Evolutionary conservation across 768 basidiomycete species (phyloP), one percentile per base, ranked within the genome.

Genomic region (Suillus discolor): DNA sequence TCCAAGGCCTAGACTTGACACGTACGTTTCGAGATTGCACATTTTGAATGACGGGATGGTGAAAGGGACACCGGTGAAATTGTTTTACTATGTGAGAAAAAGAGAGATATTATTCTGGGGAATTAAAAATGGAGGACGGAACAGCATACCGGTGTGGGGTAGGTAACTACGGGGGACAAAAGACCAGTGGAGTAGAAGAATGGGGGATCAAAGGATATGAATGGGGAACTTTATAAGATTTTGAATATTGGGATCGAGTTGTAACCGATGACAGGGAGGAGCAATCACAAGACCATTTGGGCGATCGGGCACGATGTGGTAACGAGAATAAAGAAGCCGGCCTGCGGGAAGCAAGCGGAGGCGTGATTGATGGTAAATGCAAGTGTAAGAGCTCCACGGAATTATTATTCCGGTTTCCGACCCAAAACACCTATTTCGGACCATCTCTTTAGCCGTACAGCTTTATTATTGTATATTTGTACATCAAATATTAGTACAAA

Each of bases 21-120:
- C 66, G 23, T 66, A 87, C 85, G 87, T 87, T 71, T 83, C 80
- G 51, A 85, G 82, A 69, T 83, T 84, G 77, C 86, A 87, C 86
- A 87, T 87, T 68, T 62, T 47, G 69, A 59, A 62, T 67, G 69
- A 62, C 66, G 53, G 38, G 65, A 63, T 38, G 49, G 54, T 39
- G 55, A 62, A 31, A 63, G 44, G 55, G 67, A 61, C 39, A 66
- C 60, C 25, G 70, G 62, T 25, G 63, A 61, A 64, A 67, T 39
- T 39, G 44, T 51, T 8, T 54, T 66, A 31, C 63, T 62, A 64
- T 36, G 49, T 20, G 67, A 8, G 38, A 57, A 62, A 31, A 31
- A 31, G 31, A 62, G 54, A 34, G 20, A 7, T 1, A 42, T 49
- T 16, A 42, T 39, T 45, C 53, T 25, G 41, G 72, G 62, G 62